Percentiles rank a stretch among this genome's conserved stretches.
Conservation (phyloP, 805 yeast species). For the Candida montana region DNA sequence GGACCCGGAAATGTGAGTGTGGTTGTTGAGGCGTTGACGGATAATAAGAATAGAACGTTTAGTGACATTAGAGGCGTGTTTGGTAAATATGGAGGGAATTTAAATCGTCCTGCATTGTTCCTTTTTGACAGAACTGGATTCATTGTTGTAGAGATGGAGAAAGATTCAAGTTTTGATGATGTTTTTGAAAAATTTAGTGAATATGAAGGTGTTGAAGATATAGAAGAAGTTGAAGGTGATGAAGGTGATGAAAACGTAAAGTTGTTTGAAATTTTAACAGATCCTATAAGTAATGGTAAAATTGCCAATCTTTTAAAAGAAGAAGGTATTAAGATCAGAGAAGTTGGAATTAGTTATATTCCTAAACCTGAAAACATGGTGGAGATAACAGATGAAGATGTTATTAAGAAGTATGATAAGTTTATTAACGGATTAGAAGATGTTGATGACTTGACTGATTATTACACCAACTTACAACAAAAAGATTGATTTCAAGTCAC, state of each 20-base stretch:
- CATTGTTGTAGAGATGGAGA: conserved; percentile 41
- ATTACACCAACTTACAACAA: conserved; percentile 62
- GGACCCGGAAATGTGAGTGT: conserved; percentile 92
- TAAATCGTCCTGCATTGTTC: conserved; percentile 67
- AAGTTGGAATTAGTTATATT: conserved; percentile 63
- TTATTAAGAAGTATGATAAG: conserved; percentile 46
- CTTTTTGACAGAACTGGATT: conserved; percentile 78
- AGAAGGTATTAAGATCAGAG: conserved; percentile 48
- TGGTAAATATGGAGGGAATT: conserved; percentile 59
- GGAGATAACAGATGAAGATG: conserved; percentile 48
- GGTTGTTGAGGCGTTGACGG: conserved; percentile 82
- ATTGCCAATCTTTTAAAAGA: conserved; percentile 55
- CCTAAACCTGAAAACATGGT: conserved; percentile 59
- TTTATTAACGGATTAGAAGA: conserved; percentile 62
- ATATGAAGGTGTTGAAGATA: conserved; percentile 67
- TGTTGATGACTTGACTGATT: conserved; percentile 78
- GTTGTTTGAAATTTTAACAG: conserved; percentile 52
- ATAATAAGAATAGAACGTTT: conserved; percentile 79
- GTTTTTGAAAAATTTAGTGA: conserved; percentile 74
- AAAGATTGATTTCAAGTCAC: too few relatives aligned
- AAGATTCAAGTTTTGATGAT: conserved; percentile 47
- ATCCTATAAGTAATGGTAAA: conserved; percentile 53
- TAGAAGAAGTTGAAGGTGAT: conserved; percentile 41
- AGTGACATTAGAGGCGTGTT: conserved; percentile 71
- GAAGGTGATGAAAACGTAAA: conserved; percentile 18